Conservation (phyloP, 1,139 yeast genomes). For the Lodderomyces margitis region DNA sequence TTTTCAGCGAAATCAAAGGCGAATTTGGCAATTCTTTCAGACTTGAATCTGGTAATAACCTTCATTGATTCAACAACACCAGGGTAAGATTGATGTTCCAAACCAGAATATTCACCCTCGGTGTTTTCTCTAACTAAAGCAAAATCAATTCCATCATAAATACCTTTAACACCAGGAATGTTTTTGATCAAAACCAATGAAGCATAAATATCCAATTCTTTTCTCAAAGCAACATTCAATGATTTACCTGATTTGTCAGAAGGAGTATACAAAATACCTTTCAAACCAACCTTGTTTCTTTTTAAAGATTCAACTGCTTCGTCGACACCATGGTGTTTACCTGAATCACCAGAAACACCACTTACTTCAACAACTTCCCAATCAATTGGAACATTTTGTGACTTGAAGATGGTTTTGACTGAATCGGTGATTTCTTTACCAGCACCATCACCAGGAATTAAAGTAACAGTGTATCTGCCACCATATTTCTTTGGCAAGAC, state of each 20-base stretch:
- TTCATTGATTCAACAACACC: slow-evolving; percentile 97
- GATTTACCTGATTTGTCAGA: slow-evolving; percentile 60
- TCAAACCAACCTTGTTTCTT: slow-evolving; percentile 95
- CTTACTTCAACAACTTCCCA: slow-evolving; percentile 91
- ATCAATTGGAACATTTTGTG: slow-evolving; percentile 85
- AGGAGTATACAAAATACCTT: slow-evolving; percentile 94
- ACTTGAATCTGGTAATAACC: slow-evolving; percentile 90
- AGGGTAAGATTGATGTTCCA: slow-evolving; percentile 96
- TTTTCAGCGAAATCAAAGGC: slow-evolving; percentile 94
- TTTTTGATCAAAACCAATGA: slow-evolving; percentile 90
- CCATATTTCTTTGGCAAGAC: slow-evolving; percentile 90
- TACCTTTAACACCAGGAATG: slow-evolving; percentile 91
- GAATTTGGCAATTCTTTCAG: slow-evolving; percentile 96
- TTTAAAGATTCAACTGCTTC: slow-evolving; percentile 90
- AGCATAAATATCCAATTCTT: slow-evolving; percentile 93
- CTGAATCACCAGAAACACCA: slow-evolving; percentile 64
- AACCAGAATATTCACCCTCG: slow-evolving; percentile 98
- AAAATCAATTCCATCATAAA: slow-evolving; percentile 84
- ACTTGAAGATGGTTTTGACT: slow-evolving; percentile 83
- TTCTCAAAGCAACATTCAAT: slow-evolving; percentile 93
- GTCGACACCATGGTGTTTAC: slow-evolving; percentile 55
- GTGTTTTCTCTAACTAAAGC: slow-evolving; percentile 95
- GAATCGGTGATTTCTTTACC: slow-evolving; percentile 96
- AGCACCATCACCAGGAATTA: slow-evolving; percentile 97
- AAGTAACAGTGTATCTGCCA: slow-evolving; percentile 86